Base-by-base conservation (phyloP, 352 stramenopile species). In the Blastocystis hominis region DNA sequence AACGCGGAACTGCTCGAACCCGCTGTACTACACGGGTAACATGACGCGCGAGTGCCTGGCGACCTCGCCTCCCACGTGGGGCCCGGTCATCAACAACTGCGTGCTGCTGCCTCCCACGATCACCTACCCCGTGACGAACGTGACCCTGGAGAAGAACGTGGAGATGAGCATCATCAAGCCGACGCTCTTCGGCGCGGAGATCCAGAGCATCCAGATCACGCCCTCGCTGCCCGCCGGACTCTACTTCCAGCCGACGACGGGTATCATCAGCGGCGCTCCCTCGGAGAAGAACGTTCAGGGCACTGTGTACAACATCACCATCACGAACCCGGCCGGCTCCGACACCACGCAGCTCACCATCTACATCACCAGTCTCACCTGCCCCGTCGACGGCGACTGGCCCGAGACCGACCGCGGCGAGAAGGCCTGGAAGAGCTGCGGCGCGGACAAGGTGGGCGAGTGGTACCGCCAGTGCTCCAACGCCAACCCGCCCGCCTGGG, bases 31-130 rank as follows among this genome's bases (percentile, higher is more conserved):
- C 55, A 13, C 34, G 7, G 77, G 77, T 20, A 61, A 44, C 50
- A 61, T 78, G 66, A 87, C 77, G 40, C 77, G 77, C 44, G 15
- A 66, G 15, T 87, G 77, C 53, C 3, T 38, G 62, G 44, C 40
- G 17, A 56, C 61, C 13, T 59, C 70, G 24, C 62, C 62, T 61
- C 62, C 62, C 15, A 69, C 46, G 6, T 87, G 77, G 77, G 77
- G 56, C 20, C n/a, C 17, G 3, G 46, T 87, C 30, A 53, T 62
- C 0, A 5, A 77, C 47, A 50, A 76, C 20, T 87, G 77, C 55
- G 2, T n/a, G 55, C 55, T 87, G 36, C 40, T 78, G 40, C 15
- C 77, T 59, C 77, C 77, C 66, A 87, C 59, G 46, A 87, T 87
- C 30, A 78, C 77, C 47, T 87, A 87, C 36, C 54, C 77, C 20